Evolutionary conservation across 2,329 filamentous ascomycete species (phyloP), one percentile per base, ranked within the genome.

Genomic region (Claviceps sp.): DNA sequence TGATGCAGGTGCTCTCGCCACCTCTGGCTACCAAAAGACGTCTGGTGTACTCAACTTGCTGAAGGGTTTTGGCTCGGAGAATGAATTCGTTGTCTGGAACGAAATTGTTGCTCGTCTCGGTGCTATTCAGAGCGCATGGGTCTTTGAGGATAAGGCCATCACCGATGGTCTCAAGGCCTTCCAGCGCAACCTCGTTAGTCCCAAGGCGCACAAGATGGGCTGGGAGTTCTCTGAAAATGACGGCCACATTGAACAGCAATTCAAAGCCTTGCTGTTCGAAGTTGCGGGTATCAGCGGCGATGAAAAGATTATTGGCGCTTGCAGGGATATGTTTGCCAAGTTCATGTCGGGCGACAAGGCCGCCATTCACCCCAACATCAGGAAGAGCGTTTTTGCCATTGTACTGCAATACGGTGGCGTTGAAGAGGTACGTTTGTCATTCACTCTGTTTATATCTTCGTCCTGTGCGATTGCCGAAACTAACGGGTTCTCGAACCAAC

Each of bases 41-140:
- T 95, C 90, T 16, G 89, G 88, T 13, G 78, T 95, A 50, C 71
- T 97, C 44, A 89, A 85, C 50, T 76, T 97, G 14, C 76, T 97
- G 51, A 86, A 94, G 66, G 83, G 86, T 48, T 93, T 97, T 64
- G 80, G 83, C 62, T 76, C 82, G 1, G 91, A 97, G 71, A 75
- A 82, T 1, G 87, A 95, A 61, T 96, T 89, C 58, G 87, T 96
- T 40, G 91, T 97, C 3, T 97, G 91, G 91, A 89, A 88, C 58
- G 90, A 96, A 67, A 87, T 97, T 53, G 78, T 89, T 48, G 78
- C 85, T 45, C 83, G 89, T 46, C 78, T 96, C 53, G 80, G 79
- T 23, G 77, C 82, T n/a, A 78, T 97, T 38, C 85, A 90, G 58
- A 79, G 79, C 50, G 86, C 91, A 7, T 97, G 90, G 90, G 74